Percentiles rank a stretch among this genome's conserved stretches.
phyloP scores from a whole-genome alignment of 2,329 filamentous ascomycete genomes.

The Helotiales sp. region DNA sequence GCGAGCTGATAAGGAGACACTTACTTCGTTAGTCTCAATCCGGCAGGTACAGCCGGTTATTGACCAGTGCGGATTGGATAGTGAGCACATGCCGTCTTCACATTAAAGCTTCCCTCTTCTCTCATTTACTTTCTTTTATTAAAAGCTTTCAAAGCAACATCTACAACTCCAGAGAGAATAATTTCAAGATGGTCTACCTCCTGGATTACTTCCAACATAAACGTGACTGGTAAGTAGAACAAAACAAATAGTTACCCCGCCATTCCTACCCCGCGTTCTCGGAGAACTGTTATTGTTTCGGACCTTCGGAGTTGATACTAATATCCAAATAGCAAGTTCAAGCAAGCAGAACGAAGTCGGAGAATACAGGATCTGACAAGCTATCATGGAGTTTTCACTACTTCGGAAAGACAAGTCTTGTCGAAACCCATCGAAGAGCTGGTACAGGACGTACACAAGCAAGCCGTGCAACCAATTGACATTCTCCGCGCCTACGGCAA shows the following conservation, averaged over 20 bases:
- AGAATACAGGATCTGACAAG: constrained; percentile 69
- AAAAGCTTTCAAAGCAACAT: not conserved
- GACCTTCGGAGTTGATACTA: constrained; percentile 33
- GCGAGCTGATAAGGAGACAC: constrained; percentile 1
- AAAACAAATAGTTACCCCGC: not conserved
- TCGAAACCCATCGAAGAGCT: constrained; percentile 77
- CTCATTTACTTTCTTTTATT: not conserved
- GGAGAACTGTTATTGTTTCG: not conserved
- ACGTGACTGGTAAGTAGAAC: constrained; percentile 40
- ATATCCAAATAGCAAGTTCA: constrained; percentile 65
- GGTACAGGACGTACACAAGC: constrained; percentile 77
- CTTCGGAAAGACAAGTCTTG: constrained; percentile 69
- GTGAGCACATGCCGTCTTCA: constrained; percentile 5
- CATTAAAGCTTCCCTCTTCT: constrained; percentile 12
- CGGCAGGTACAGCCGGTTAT: constrained; percentile 37
- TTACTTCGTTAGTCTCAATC: not conserved
- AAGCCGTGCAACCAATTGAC: constrained; percentile 66
- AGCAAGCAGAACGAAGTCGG: constrained; percentile 75
- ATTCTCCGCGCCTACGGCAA: constrained; percentile 88
- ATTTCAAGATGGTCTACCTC: constrained; percentile 41
- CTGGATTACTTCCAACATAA: constrained; percentile 44
- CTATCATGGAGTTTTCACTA: constrained; percentile 70
- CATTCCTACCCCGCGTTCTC: constrained; percentile 20
- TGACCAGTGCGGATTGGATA: constrained; percentile 17
- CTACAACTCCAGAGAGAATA: not conserved